A percentile compares a stretch with the other conserved stretches of the same genome.
These are phyloP conservation scores for Mangifera indica DNA, from an alignment of 345 rosid species.

Conservation along the genomic window DNA sequence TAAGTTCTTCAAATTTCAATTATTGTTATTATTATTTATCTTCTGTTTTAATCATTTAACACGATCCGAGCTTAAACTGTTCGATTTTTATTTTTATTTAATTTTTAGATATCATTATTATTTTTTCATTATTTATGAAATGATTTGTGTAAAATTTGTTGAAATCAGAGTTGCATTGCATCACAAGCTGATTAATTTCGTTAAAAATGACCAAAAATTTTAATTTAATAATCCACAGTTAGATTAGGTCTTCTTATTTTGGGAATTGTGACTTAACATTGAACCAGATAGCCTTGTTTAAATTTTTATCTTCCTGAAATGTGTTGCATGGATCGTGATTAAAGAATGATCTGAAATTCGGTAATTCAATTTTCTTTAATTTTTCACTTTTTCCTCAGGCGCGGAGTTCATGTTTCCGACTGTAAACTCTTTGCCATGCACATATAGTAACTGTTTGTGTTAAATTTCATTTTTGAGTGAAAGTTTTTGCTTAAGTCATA, in stretches of 20 bases:
- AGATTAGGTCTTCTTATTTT: background rate
- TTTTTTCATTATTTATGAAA: background rate
- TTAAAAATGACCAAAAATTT: background rate
- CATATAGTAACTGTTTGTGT: background rate
- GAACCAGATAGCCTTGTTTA: background rate
- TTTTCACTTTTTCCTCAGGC: background rate
- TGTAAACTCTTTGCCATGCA: background rate
- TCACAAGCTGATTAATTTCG: background rate
- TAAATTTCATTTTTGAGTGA: background rate
- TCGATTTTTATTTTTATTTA: background rate
- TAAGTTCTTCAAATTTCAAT: conserved; percentile 16
- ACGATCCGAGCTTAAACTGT: conserved; percentile 5
- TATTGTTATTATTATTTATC: background rate
- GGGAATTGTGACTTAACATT: background rate
- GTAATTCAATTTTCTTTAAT: background rate
- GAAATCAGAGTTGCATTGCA: conserved; percentile 14
- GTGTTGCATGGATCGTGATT: background rate
- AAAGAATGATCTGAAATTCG: background rate
- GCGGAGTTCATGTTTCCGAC: background rate
- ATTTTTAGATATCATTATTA: background rate
- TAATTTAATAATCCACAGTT: background rate
- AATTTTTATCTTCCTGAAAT: background rate
- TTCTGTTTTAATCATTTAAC: background rate
- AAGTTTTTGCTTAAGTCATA: background rate
- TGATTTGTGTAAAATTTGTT: background rate